phyloP scores from a whole-genome alignment of 768 basidiomycete genomes.

The Kwoniella sp. region DNA sequence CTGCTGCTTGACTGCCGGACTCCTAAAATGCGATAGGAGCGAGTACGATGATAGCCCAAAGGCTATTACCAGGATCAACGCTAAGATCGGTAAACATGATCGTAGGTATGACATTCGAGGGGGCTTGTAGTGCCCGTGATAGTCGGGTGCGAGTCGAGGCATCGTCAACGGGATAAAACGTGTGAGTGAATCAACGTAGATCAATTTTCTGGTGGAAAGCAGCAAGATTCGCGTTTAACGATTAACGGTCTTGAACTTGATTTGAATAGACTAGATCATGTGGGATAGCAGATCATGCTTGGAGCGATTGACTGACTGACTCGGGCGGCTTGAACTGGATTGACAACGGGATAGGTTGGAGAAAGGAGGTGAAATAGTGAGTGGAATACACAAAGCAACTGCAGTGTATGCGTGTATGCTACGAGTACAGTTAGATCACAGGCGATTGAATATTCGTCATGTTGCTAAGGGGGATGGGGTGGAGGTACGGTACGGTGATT shows the following conservation, averaged over 20 bases:
- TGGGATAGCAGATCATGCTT: background rate
- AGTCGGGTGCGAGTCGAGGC: slow-evolving; percentile 26
- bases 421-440: too few species aligned
- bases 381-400: background rate
- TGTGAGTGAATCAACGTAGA: background rate
- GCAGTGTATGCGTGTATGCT: background rate
- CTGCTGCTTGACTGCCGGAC: slow-evolving; percentile 60
- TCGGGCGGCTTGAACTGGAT: background rate
- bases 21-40: slow-evolving; percentile 72
- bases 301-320: background rate
- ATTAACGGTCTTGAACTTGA: too few species aligned
- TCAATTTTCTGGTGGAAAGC: background rate
- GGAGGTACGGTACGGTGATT: too few species aligned
- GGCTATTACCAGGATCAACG: slow-evolving; percentile 68
- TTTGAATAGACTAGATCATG: background rate
- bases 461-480: too few species aligned
- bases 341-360: background rate
- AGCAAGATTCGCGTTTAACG: too few species aligned
- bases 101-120: slow-evolving; percentile 40
- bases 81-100: slow-evolving; percentile 59
- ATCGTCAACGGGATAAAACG: slow-evolving; percentile 1
- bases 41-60: slow-evolving; percentile 74
- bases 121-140: slow-evolving; percentile 18
- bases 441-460: too few species aligned
- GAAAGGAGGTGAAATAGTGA: background rate